These are phyloP conservation scores for Ogataea paradorogensis DNA, from an alignment of 805 yeast species.

Conservation along the genomic window DNA sequence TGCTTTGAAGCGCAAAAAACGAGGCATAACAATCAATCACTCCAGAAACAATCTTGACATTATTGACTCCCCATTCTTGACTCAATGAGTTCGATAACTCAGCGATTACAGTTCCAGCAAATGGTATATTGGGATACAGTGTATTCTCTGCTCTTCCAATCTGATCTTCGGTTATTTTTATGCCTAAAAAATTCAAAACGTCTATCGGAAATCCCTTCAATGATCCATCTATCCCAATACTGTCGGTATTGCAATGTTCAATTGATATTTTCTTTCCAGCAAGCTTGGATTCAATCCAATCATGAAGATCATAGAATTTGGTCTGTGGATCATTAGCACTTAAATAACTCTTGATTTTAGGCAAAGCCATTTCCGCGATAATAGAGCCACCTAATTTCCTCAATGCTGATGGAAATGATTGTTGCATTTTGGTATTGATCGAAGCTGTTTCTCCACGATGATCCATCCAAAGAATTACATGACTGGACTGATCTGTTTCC, in stretches of 20 bases:
- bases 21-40: constrained; percentile 62
- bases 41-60: constrained; percentile 37
- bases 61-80: constrained; percentile 2
- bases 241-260: constrained; percentile 1
- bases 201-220: constrained; percentile 46
- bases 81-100: constrained; percentile 4
- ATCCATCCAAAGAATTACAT: constrained; percentile 61
- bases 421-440: constrained; percentile 30
- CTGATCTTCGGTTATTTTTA: constrained; percentile 16
- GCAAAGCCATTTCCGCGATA: constrained; percentile 57
- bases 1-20: constrained; percentile 37
- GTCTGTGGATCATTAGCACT: constrained; percentile 27
- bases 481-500: constrained; percentile 15
- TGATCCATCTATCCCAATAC: constrained; percentile 53
- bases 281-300: constrained; percentile 36
- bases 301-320: constrained; percentile 51
- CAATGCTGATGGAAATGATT: constrained; percentile 1
- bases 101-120: constrained; percentile 34
- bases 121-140: constrained; percentile 25
- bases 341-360: constrained; percentile 41
- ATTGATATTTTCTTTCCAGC: constrained; percentile 6
- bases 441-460: constrained; percentile 39
- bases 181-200: constrained; percentile 13
- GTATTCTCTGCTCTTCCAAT: constrained; percentile 32
- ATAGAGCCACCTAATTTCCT: constrained; percentile 25